A percentile compares a stretch with the other conserved stretches of the same genome.
Conservation (phyloP, 768 basidiomycete genomes). For the Epithele typhae region DNA sequence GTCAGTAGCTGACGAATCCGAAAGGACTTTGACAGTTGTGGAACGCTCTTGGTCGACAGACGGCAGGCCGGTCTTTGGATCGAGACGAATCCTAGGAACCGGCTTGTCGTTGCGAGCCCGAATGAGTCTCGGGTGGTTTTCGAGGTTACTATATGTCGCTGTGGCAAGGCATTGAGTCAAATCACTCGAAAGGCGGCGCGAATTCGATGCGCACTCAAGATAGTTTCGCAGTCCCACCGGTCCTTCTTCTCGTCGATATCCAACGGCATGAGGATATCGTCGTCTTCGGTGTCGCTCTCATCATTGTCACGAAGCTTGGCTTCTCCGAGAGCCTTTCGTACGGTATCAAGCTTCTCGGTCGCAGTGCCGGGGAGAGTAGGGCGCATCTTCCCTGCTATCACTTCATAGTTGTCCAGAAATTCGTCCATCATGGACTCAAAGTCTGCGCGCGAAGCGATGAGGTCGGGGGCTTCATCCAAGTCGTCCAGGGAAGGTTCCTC, state of each 20-base stretch:
- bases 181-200: neutral
- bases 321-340: slow-evolving; percentile 77
- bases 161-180: neutral
- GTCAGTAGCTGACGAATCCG: slow-evolving; percentile 19
- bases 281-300: slow-evolving; percentile 46
- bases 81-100: slow-evolving; percentile 62
- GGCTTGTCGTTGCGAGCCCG: slow-evolving; percentile 52
- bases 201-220: slow-evolving; percentile 65
- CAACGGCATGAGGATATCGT: slow-evolving; percentile 36
- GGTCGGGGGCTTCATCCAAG: slow-evolving; percentile 62
- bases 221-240: slow-evolving; percentile 95
- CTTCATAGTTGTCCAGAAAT: slow-evolving; percentile 88
- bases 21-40: neutral
- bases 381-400: slow-evolving; percentile 83
- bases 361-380: slow-evolving; percentile 70
- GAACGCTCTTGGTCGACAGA: slow-evolving; percentile 34
- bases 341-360: slow-evolving; percentile 72
- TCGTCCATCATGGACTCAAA: slow-evolving; percentile 91
- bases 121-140: slow-evolving; percentile 93
- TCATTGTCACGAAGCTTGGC: slow-evolving; percentile 47
- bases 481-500: slow-evolving; percentile 35
- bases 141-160: slow-evolving; percentile 97
- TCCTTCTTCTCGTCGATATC: slow-evolving; percentile 57
- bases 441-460: slow-evolving; percentile 81
- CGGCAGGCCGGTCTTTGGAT: slow-evolving; percentile 78